Evolutionary conservation across 2,329 filamentous ascomycete species (phyloP).

Genomic region (Hymenoscyphus scutula): DNA sequence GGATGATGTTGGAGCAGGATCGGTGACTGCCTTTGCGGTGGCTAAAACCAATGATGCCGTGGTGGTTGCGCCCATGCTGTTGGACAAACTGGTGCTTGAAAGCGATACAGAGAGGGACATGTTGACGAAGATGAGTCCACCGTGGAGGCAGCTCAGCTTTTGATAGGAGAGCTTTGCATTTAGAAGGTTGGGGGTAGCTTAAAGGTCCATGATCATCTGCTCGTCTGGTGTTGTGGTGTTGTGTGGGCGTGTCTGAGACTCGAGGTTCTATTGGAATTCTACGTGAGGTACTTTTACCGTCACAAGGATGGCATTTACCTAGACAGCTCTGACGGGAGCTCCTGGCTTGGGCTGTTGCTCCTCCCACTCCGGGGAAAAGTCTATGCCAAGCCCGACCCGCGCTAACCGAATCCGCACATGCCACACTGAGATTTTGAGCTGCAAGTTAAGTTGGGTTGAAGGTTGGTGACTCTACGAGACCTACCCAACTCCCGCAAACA

Average conservation of each 20-base stretch:
- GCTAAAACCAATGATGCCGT: slow-evolving; percentile 23
- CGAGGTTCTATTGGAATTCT: not conserved
- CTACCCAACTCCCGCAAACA: slow-evolving; percentile 4
- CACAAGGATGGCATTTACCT: slow-evolving; percentile 4
- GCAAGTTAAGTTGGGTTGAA: not conserved
- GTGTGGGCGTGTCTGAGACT: not conserved
- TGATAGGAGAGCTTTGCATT: slow-evolving; percentile 19
- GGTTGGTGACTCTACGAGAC: not conserved
- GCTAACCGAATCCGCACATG: slow-evolving; percentile 11
- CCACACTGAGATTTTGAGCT: slow-evolving; percentile 8
- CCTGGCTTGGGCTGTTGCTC: no score
- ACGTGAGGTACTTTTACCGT: not conserved
- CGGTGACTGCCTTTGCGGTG: slow-evolving; percentile 24
- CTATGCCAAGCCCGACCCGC: not conserved
- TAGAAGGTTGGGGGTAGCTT: not conserved
- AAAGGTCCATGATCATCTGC: not conserved
- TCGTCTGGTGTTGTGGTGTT: not conserved
- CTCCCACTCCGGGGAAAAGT: not conserved
- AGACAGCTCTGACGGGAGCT: no score
- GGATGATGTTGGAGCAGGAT: slow-evolving; percentile 43
- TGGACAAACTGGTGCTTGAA: slow-evolving; percentile 25
- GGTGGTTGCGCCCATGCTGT: slow-evolving; percentile 18
- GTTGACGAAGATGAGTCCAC: slow-evolving; percentile 1
- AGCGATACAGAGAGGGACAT: slow-evolving; percentile 14
- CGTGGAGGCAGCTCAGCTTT: slow-evolving; percentile 19